phyloP scores from a whole-genome alignment of 1,284 basidiomycete species.

The Ustilago hordei region DNA sequence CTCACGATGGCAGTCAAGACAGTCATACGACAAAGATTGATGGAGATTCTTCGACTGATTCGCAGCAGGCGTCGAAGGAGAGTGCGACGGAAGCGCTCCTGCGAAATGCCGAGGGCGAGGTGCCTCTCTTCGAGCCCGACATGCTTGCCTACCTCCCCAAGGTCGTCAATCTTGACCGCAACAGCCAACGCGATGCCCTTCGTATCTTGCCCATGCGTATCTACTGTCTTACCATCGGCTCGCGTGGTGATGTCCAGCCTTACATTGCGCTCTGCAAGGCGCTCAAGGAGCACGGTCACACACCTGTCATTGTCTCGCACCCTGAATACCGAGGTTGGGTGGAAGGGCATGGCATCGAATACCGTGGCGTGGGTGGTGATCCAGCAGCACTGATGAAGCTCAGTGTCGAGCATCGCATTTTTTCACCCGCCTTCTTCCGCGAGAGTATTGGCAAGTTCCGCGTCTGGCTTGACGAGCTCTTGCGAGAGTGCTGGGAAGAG shows the following conservation, averaged over 20 bases:
- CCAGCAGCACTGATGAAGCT: slow-evolving; percentile 63
- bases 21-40: slow-evolving; percentile 20
- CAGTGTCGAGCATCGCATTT: slow-evolving; percentile 56
- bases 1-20: slow-evolving; percentile 4
- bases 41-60: not conserved
- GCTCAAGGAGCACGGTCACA: slow-evolving; percentile 72
- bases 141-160: slow-evolving; percentile 44
- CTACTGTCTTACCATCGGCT: slow-evolving; percentile 73
- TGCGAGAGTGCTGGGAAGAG: slow-evolving; percentile 54
- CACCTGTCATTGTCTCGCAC: slow-evolving; percentile 76
- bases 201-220: slow-evolving; percentile 54
- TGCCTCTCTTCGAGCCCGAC: slow-evolving; percentile 35
- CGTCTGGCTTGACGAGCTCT: slow-evolving; percentile 63
- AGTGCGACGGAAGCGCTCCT: slow-evolving; percentile 16
- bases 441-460: slow-evolving; percentile 61
- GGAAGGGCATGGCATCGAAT: slow-evolving; percentile 67
- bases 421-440: slow-evolving; percentile 54
- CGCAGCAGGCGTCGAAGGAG: not conserved
- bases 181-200: slow-evolving; percentile 8
- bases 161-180: slow-evolving; percentile 47
- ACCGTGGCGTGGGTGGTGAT: slow-evolving; percentile 59
- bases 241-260: slow-evolving; percentile 74
- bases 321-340: slow-evolving; percentile 76
- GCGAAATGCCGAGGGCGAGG: slow-evolving; percentile 20
- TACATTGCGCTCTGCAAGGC: slow-evolving; percentile 74